Percentiles rank a stretch among this genome's conserved stretches.
Conservation (phyloP, 805 yeast species). For the Priceomyces melissophilus region DNA sequence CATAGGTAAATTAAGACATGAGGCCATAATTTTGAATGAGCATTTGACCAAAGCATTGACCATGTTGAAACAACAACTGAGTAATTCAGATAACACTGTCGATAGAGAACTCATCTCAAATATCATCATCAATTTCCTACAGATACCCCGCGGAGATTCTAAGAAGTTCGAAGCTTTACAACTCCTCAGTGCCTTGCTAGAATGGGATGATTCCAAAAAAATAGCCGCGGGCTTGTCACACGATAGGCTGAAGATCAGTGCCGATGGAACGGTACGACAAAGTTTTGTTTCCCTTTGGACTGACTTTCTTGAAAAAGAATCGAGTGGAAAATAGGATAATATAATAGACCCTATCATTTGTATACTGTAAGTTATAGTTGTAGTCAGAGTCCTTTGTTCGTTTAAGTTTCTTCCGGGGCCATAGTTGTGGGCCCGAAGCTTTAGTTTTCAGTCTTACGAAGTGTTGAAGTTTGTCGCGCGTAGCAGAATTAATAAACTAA, state of each 20-base stretch:
- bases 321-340: conserved; percentile 19
- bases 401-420: too few species aligned
- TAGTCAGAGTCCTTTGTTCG: too few species aligned
- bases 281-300: conserved; percentile 78
- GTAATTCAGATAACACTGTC: conserved; percentile 58
- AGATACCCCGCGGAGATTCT: conserved; percentile 87
- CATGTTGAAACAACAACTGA: conserved; percentile 73
- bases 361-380: too few species aligned
- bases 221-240: conserved; percentile 70
- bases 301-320: conserved; percentile 72
- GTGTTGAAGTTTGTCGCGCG: neutral
- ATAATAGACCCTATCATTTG: too few species aligned
- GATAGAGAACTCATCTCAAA: conserved; percentile 89
- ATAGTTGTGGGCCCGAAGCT: too few species aligned
- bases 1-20: conserved; percentile 90
- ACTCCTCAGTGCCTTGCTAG: conserved; percentile 74
- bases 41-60: conserved; percentile 91
- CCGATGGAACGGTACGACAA: conserved; percentile 31
- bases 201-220: conserved; percentile 83
- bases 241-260: conserved; percentile 18
- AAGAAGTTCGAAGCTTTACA: conserved; percentile 91
- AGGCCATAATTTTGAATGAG: conserved; percentile 88
- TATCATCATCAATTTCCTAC: conserved; percentile 76
- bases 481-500: neutral
- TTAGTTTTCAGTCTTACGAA: too few species aligned